Base-by-base conservation (phyloP, 1,139 yeast genomes). In the Blastobotrys illinoisensis region DNA sequence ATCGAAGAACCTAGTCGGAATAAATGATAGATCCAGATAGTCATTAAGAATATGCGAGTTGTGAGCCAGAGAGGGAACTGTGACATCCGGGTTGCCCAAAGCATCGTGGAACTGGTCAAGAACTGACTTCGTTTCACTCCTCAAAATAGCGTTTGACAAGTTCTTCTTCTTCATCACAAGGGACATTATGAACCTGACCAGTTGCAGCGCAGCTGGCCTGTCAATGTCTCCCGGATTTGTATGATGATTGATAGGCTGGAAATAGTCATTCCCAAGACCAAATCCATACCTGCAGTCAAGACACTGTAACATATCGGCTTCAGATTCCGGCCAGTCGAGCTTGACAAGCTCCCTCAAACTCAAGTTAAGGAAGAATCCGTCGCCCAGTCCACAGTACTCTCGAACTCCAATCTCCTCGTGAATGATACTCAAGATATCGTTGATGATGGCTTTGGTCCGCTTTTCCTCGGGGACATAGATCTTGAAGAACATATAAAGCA, bases 261-360 rank as follows among this genome's bases (percentile, higher is more conserved):
- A 81, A 5, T 75, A 76, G 19, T 83, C 89, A 20, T 82, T 75
- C 1, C 83, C 74, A 2, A 89, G 72, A 1, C 77, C 74, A 55
- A 88, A 77, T 47, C 88, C 95, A 64, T 85, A 89, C 11, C 88
- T 77, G 67, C 99, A 93, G 58, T 83, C 78, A 20, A 93, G 72
- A 36, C 89, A 76, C 64, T 93, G 98, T 9, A 88, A 74, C 52
- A 88, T 69, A 53, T 90, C 89, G 47, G 76, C 72, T 57, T 85
- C 84, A 44, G 72, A 68, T 7, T 74, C 77, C 1, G 66, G 63
- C 64, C 79, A 72, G 7, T 77, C 72, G 24, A 79, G 70, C 1
- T 72, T 64, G 5, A 82, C 71, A 23, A 89, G 71, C 18, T 79
- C 74, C 16, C 75, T 75, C 61, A 89, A 86, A 1, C 85, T 74